Percentiles rank a stretch among this genome's conserved stretches.
phyloP scores from a whole-genome alignment of 73 alveolate genomes.

The Symbiodinium pilosum region DNA sequence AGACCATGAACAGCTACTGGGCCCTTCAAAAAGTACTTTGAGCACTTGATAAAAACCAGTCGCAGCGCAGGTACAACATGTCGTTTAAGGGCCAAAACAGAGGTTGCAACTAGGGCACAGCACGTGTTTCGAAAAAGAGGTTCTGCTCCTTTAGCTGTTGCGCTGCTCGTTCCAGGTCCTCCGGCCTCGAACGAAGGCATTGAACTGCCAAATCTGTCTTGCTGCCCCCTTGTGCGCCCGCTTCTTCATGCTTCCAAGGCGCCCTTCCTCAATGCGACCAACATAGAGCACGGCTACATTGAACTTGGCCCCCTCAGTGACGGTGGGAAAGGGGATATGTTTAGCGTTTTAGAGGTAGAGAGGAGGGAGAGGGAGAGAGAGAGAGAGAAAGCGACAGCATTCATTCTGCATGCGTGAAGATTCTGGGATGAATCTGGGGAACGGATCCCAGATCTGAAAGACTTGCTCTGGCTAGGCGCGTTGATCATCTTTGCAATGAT shows the following conservation, averaged over 20 bases:
- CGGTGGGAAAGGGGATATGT: no score
- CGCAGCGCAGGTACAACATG: no score
- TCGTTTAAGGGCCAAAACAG: no score
- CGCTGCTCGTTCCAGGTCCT: slow-evolving; percentile 24
- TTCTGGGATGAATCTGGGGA: no score
- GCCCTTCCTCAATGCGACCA: slow-evolving; percentile 77
- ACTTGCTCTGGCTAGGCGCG: background rate
- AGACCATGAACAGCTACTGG: no score
- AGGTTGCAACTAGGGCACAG: slow-evolving; percentile 19
- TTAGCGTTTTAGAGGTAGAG: no score
- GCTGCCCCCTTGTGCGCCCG: background rate
- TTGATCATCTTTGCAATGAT: background rate
- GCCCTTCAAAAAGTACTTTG: no score
- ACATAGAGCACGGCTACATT: slow-evolving; percentile 37
- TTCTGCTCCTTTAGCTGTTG: slow-evolving; percentile 11
- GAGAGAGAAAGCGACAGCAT: no score
- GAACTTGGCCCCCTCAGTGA: slow-evolving; percentile 61
- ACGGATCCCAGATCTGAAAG: no score
- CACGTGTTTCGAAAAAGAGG: slow-evolving; percentile 52
- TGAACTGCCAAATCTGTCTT: no score
- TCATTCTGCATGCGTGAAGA: no score
- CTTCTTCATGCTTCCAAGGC: background rate
- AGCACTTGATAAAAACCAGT: background rate
- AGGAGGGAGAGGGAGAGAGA: no score
- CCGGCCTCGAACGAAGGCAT: background rate